Conservation (phyloP, 2,329 filamentous ascomycete species). For the Aspergillus fischeri region DNA sequence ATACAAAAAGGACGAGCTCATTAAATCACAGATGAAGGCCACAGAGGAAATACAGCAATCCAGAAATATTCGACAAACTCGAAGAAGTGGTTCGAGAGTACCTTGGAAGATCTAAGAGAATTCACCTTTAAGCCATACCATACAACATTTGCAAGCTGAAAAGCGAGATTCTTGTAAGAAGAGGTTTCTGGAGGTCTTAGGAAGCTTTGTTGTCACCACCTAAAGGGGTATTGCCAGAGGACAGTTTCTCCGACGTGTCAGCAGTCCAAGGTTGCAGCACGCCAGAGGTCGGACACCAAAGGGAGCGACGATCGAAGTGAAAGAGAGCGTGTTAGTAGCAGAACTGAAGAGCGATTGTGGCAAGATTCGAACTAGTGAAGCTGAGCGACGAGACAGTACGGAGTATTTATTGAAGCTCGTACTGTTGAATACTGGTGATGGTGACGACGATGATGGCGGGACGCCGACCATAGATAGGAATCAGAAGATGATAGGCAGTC, state of each 20-base stretch:
- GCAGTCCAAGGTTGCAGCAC: not conserved
- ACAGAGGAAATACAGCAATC: too few species aligned
- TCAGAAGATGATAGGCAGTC: not conserved
- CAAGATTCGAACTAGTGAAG: not conserved
- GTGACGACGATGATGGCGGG: not conserved
- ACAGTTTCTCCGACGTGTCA: not conserved
- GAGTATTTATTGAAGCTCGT: not conserved
- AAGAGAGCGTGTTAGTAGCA: not conserved
- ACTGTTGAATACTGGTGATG: not conserved
- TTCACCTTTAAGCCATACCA: not conserved
- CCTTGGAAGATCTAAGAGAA: not conserved
- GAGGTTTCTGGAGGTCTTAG: not conserved
- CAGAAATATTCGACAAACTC: too few species aligned
- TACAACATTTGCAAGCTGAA: not conserved
- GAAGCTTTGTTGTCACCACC: not conserved
- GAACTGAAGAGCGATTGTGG: not conserved
- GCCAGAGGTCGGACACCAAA: not conserved
- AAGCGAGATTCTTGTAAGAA: not conserved
- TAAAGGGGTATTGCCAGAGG: not conserved
- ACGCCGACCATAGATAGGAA: not conserved
- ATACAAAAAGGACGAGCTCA: too few species aligned
- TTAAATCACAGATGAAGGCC: too few species aligned
- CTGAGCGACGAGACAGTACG: not conserved
- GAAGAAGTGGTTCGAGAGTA: too few species aligned
- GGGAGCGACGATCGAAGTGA: not conserved